A percentile compares a stretch with the other conserved stretches of the same genome.
These are phyloP conservation scores for Colletotrichum australisinense DNA, from an alignment of 2,329 filamentous ascomycete genomes.

Conservation along the genomic window DNA sequence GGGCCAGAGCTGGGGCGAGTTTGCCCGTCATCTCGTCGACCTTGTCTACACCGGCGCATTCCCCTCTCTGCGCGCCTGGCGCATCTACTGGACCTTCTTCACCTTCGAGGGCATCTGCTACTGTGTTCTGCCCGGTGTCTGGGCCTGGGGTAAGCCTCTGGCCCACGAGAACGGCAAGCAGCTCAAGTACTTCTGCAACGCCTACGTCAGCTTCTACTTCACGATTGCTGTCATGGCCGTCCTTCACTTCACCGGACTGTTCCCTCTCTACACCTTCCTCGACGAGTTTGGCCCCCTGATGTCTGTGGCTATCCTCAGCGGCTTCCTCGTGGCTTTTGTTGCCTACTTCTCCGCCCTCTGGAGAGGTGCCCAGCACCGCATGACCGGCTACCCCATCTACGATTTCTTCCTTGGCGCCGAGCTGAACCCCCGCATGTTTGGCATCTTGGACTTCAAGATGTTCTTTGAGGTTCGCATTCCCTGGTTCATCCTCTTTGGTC, in stretches of 20 bases:
- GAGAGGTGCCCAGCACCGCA: conserved; percentile 88
- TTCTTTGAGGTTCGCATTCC: conserved; percentile 94
- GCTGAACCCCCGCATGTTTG: conserved; percentile 83
- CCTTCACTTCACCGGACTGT: conserved; percentile 85
- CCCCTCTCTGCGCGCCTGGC: conserved; percentile 85
- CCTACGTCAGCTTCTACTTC: conserved; percentile 85
- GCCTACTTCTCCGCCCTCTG: conserved; percentile 88
- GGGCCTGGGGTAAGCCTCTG: conserved; percentile 88
- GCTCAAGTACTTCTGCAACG: conserved; percentile 95
- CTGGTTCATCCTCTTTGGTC: conserved; percentile 89
- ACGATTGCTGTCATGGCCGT: conserved; percentile 78
- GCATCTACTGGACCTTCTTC: conserved; percentile 95
- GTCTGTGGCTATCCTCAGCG: conserved; percentile 91
- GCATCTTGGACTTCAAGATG: conserved; percentile 94
- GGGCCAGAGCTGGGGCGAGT: conserved; percentile 73
- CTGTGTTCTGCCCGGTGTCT: conserved; percentile 87
- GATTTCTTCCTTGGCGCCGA: conserved; percentile 96
- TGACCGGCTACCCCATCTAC: conserved; percentile 88
- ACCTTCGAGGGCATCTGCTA: conserved; percentile 87
- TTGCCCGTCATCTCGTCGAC: conserved; percentile 72
- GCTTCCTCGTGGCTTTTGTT: conserved; percentile 83
- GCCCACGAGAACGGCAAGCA: conserved; percentile 85
- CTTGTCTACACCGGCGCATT: conserved; percentile 86
- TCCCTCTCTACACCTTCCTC: conserved; percentile 90
- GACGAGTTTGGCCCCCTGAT: conserved; percentile 96